phyloP scores from a whole-genome alignment of 768 basidiomycete species.

The Hydnum rufescens region DNA sequence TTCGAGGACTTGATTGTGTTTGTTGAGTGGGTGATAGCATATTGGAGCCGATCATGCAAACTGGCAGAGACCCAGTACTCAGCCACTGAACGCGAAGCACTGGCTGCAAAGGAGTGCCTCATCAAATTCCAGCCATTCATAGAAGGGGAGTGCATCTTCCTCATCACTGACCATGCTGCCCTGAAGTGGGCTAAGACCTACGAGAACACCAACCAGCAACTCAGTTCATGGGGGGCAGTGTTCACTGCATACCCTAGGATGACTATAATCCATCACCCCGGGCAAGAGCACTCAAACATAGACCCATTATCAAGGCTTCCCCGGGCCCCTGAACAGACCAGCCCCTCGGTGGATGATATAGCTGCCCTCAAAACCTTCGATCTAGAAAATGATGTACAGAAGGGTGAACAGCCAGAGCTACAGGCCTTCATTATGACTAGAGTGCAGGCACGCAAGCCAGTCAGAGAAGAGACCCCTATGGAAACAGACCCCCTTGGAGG shows the following conservation, averaged over 20 bases:
- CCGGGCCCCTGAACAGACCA: not conserved
- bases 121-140: slow-evolving; percentile 20
- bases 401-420: not conserved
- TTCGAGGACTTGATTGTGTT: slow-evolving; percentile 19
- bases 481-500: too few species aligned
- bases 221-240: slow-evolving; percentile 17
- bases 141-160: too few species aligned
- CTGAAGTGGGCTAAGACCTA: slow-evolving; percentile 22
- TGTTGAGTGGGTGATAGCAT: slow-evolving; percentile 18
- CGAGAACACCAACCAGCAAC: slow-evolving; percentile 21
- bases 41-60: slow-evolving; percentile 18
- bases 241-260: slow-evolving; percentile 18
- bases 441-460: too few species aligned
- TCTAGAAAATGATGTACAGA: not conserved
- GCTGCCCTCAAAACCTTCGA: not conserved
- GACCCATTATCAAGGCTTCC: slow-evolving; percentile 21
- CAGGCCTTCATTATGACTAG: too few species aligned
- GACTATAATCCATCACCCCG: slow-evolving; percentile 22
- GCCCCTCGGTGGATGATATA: not conserved
- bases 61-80: slow-evolving; percentile 22
- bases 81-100: slow-evolving; percentile 22
- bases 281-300: slow-evolving; percentile 23
- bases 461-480: not conserved
- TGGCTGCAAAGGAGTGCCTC: slow-evolving; percentile 22
- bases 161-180: slow-evolving; percentile 16